Evolutionary conservation across 495 filamentous ascomycete genomes (phyloP), one percentile per base, ranked within the genome.

Genomic region (Aspergillus homomorphus): DNA sequence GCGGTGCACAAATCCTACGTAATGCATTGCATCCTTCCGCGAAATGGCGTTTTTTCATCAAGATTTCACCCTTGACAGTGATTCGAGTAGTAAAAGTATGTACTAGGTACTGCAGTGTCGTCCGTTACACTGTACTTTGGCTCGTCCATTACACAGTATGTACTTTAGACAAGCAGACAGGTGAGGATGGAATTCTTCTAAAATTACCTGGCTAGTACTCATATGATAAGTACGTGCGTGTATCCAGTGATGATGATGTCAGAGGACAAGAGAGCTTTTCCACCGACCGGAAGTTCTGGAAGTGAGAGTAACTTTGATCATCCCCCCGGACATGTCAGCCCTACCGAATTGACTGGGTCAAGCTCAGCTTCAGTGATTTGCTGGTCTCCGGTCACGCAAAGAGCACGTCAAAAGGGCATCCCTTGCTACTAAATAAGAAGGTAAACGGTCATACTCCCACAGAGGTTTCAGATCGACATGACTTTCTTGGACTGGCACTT

Each of bases 1-100:
- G 26, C 20, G 8, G 23, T 52, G 50, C 60, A 62, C 46, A 58
- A 53, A 46, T 48, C n/a, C n/a, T n/a, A 42, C 54, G 38, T 45
- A 26, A 23, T 42, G 15, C 33, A 5, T 38, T 38, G 4, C 33
- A 38, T 18, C 26, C 14, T 20, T 21, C 30, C 23, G 48, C 21
- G 19, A 20, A 9, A 19, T 46, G 33, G 33, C 33, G 33, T 38
- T 38, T 28, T 45, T 45, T 18, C 43, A 45, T 45, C 6, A 45
- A 1, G 16, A 45, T 28, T 38, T 9, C 8, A n/a, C n/a, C n/a
- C n/a, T n/a, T n/a, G n/a, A n/a, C n/a, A n/a, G n/a, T n/a, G n/a
- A n/a, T n/a, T n/a, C n/a, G n/a, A n/a, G n/a, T n/a, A n/a, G n/a
- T n/a, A n/a, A n/a, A n/a, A n/a, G n/a, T n/a, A n/a, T n/a, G n/a